A percentile compares a stretch with the other conserved stretches of the same genome.
Conservation (phyloP, 371 early-diverging fungal species). For the Haplosporangium sp. region DNA sequence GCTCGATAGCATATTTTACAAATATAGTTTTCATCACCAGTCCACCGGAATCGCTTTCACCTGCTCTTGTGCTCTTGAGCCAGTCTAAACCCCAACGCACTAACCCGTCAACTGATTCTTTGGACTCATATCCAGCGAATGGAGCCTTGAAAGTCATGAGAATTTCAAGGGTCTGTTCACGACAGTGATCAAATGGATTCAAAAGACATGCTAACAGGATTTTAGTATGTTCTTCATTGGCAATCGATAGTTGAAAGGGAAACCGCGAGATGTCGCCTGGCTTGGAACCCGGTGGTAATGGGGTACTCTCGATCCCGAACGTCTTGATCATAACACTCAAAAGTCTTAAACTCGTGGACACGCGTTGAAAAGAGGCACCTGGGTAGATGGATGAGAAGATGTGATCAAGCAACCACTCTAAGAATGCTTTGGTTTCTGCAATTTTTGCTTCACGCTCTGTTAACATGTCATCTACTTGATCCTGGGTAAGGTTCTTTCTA, state of each 20-base stretch:
- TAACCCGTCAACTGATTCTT: slow-evolving; percentile 63
- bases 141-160: slow-evolving; percentile 70
- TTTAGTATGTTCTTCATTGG: slow-evolving; percentile 61
- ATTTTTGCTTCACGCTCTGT: slow-evolving; percentile 36
- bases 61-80: slow-evolving; percentile 77
- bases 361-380: slow-evolving; percentile 73
- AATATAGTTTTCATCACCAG: slow-evolving; percentile 82
- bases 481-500: slow-evolving; percentile 39
- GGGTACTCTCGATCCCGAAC: slow-evolving; percentile 66
- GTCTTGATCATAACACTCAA: slow-evolving; percentile 61
- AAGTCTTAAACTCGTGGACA: slow-evolving; percentile 66
- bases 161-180: slow-evolving; percentile 73
- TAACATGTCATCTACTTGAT: slow-evolving; percentile 24
- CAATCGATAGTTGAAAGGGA: slow-evolving; percentile 68
- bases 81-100: slow-evolving; percentile 74
- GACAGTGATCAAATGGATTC: slow-evolving; percentile 80
- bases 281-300: slow-evolving; percentile 62
- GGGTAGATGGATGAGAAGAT: slow-evolving; percentile 63
- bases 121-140: slow-evolving; percentile 62
- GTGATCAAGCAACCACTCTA: slow-evolving; percentile 44
- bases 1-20: slow-evolving; percentile 76
- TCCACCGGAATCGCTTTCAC: slow-evolving; percentile 88
- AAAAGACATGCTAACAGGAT: slow-evolving; percentile 69
- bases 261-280: slow-evolving; percentile 60
- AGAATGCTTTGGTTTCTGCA: slow-evolving; percentile 36